phyloP scores from a whole-genome alignment of 1,139 yeast species.

The Debaryomycetaceae sp. region DNA sequence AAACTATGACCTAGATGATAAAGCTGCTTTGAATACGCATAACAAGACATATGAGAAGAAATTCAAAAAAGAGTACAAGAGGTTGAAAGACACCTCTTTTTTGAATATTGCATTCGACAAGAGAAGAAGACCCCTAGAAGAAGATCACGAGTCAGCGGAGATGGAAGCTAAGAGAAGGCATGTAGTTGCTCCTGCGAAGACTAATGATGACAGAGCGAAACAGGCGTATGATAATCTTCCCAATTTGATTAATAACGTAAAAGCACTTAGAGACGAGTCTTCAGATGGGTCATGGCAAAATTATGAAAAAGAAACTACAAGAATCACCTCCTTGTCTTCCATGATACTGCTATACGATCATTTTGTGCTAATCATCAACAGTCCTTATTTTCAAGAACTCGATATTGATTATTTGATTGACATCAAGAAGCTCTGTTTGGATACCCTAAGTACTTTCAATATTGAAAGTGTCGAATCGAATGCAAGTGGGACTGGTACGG shows the following conservation, averaged over 20 bases:
- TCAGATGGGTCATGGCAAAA: not conserved
- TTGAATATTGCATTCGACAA: not conserved
- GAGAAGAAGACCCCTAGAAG: not conserved
- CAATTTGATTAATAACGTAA: not conserved
- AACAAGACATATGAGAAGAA: constrained; percentile 11
- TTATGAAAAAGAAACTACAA: not conserved
- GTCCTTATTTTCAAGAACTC: not conserved
- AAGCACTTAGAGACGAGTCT: not conserved
- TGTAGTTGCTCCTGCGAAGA: not conserved
- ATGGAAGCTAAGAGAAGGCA: not conserved
- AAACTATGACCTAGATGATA: constrained; percentile 9
- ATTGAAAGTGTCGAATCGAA: not conserved
- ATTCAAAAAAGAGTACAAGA: constrained; percentile 8
- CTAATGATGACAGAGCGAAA: not conserved
- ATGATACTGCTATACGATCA: not conserved
- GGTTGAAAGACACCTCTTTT: not conserved
- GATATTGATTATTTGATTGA: not conserved
- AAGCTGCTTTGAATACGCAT: constrained; percentile 8
- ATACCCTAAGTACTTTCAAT: not conserved
- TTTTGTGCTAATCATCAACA: not conserved
- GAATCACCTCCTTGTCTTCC: not conserved
- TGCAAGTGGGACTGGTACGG: not conserved
- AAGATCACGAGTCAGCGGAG: not conserved
- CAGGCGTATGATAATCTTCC: not conserved
- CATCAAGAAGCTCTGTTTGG: not conserved